Conservation (phyloP, 257 asterid genomes). For the Mentha longifolia region DNA sequence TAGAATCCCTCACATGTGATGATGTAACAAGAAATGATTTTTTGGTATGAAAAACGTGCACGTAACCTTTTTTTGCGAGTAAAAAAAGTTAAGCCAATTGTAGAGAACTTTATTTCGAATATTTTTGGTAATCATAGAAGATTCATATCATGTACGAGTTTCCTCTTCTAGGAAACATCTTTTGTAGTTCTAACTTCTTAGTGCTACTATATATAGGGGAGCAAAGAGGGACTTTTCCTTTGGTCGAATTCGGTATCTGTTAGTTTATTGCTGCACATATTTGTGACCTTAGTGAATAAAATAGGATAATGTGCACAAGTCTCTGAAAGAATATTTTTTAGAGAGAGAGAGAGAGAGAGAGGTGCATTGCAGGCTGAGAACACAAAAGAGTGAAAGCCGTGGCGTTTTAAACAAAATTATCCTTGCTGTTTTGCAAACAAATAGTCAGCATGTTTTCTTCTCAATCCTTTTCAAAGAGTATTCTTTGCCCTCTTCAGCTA, state of each 20-base stretch:
- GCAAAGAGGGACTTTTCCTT: background rate
- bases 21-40: background rate
- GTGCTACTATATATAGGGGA: background rate
- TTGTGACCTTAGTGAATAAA: background rate
- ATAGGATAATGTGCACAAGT: background rate
- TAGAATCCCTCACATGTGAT: constrained; percentile 8
- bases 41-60: constrained; percentile 1
- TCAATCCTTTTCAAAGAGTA: constrained; percentile 23
- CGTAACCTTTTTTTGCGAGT: background rate
- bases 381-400: background rate
- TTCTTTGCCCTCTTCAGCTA: constrained; percentile 19
- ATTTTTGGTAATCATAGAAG: background rate
- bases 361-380: background rate
- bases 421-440: constrained; percentile 3
- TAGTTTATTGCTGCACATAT: background rate
- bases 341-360: background rate
- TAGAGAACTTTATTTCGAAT: background rate
- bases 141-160: background rate
- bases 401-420: constrained; percentile 3
- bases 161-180: background rate
- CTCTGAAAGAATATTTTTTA: background rate
- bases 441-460: constrained; percentile 10
- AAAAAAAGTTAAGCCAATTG: background rate
- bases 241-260: background rate
- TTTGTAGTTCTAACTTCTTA: background rate